These are phyloP conservation scores for Candida corydali DNA, from an alignment of 805 yeast species.

Conservation along the genomic window DNA sequence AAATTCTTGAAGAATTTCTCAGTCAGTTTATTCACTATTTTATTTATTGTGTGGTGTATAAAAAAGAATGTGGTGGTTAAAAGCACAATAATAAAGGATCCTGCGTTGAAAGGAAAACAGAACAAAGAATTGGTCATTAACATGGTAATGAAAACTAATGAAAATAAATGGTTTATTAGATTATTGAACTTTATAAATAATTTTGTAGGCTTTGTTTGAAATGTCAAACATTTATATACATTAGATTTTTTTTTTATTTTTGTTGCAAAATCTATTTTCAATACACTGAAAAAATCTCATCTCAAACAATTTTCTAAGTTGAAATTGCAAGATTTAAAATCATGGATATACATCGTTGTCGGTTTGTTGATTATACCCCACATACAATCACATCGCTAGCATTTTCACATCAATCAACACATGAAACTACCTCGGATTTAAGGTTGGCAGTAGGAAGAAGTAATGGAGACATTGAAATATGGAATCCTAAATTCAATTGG, in stretches of 20 bases:
- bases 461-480: slow-evolving; percentile 92
- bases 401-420: slow-evolving; percentile 58
- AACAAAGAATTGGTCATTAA: slow-evolving; percentile 39
- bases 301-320: too few species aligned
- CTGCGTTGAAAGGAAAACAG: slow-evolving; percentile 10
- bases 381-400: slow-evolving; percentile 78
- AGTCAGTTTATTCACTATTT: slow-evolving; percentile 31
- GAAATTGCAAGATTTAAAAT: too few species aligned
- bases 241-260: neutral
- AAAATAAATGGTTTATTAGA: slow-evolving; percentile 42
- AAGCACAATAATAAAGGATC: slow-evolving; percentile 35
- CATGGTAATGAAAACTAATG: slow-evolving; percentile 39
- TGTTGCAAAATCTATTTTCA: slow-evolving; percentile 1
- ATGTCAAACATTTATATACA: neutral
- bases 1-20: slow-evolving; percentile 30
- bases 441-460: slow-evolving; percentile 88
- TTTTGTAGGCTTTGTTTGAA: slow-evolving; percentile 39
- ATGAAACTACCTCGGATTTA: slow-evolving; percentile 40
- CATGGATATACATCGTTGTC: slow-evolving; percentile 84
- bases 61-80: slow-evolving; percentile 37
- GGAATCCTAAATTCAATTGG: slow-evolving; percentile 89
- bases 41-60: slow-evolving; percentile 39
- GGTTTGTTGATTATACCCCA: slow-evolving; percentile 86
- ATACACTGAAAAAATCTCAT: slow-evolving; percentile 3
- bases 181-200: slow-evolving; percentile 32